Conservation (phyloP, 176 grass and related monocot genomes). For the Hordeum marinum region DNA sequence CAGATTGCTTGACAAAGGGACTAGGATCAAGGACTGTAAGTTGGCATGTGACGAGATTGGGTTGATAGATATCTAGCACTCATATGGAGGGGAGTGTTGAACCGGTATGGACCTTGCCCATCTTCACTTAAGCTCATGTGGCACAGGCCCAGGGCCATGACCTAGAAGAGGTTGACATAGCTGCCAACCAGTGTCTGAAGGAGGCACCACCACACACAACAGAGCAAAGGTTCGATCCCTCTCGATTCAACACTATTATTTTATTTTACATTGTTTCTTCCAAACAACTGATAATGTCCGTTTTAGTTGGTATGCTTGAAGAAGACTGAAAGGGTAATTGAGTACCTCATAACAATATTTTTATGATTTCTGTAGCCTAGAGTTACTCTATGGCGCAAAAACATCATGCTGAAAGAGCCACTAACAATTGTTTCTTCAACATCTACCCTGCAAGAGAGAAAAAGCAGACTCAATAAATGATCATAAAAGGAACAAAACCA, state of each 20-base stretch:
- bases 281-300: not conserved
- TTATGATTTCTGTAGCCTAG: constrained; percentile 88
- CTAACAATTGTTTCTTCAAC: constrained; percentile 83
- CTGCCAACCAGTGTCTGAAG: no score
- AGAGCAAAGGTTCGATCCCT: no score
- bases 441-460: constrained; percentile 66
- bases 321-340: not conserved
- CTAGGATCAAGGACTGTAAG: no score
- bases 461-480: constrained; percentile 7
- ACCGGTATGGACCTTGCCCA: no score
- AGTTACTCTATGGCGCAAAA: constrained; percentile 88
- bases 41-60: no score
- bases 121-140: no score
- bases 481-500: not conserved
- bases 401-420: constrained; percentile 94
- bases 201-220: no score
- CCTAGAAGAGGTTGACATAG: no score
- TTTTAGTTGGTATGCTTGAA: constrained; percentile 14
- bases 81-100: no score
- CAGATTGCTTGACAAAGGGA: no score
- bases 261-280: not conserved
- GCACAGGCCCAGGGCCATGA: no score
- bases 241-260: not conserved
- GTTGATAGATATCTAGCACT: no score
- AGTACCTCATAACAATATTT: constrained; percentile 92